Evolutionary conservation across 2,329 filamentous ascomycete genomes (phyloP), one percentile per base, ranked within the genome.

Genomic region (Pseudocercospora eumusae): DNA sequence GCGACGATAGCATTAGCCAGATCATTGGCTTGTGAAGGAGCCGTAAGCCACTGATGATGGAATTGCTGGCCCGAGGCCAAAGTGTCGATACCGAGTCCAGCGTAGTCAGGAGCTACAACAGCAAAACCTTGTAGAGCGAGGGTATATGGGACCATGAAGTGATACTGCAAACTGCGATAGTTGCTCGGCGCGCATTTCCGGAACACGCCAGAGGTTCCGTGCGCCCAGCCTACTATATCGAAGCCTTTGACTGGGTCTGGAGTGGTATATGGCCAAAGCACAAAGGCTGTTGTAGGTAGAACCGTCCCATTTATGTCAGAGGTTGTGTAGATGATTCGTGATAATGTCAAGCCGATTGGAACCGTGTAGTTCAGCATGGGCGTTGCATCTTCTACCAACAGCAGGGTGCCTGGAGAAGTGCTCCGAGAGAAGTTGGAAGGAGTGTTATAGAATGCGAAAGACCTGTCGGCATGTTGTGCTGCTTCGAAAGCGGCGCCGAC

Each of bases 1-100:
- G 82, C 81, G 15, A 71, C 58, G 0, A 82, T 65, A 1, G 79
- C 75, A 60, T 81, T 78, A 1, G 79, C 68, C 0, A 80, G 57
- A 66, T 83, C 82, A 54, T 77, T 76, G 1, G 79, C 81, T 9
- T 75, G 70, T 0, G 76, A 70, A 0, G 75, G 73, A 5, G 69
- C 69, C 2, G 74, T 73, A 1, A 79, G 70, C 60, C 78, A 83
- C 52, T 78, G 75, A 63, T 78, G 3, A 70, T 44, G 8, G 68
- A 62, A 21, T 52, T 44, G 28, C 53, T 45, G 28, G 33, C 54
- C 33, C 2, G 28, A 33, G 7, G 18, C 2, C 13, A 56, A 44
- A 11, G n/a, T n/a, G 27, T 25, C 25, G 42, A 69, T 62, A 6
- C 70, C 70, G 10, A 73, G 62, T 1, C 70, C 70, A 9, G 64